Percentiles rank a stretch among this genome's conserved stretches.
Evolutionary conservation across 73 alveolate species (phyloP).

Genomic region (Tetrahymena elliotti): DNA sequence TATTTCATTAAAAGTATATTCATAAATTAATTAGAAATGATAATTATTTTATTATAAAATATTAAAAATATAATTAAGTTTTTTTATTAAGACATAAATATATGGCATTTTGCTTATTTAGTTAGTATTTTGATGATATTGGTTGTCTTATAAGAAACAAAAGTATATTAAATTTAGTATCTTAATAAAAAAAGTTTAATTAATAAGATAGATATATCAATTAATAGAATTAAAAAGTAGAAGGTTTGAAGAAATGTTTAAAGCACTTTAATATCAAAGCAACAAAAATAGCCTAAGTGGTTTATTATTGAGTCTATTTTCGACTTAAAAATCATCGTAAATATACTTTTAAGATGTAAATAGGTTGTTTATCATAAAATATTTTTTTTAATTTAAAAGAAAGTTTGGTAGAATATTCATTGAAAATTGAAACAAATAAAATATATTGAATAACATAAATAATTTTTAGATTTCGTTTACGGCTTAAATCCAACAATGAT

Average conservation of each 20-base stretch:
- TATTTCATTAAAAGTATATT: no score
- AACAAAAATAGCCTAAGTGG: not conserved
- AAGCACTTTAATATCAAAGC: not conserved
- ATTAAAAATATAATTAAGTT: no score
- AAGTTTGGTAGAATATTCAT: not conserved
- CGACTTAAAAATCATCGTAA: not conserved
- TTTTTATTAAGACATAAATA: no score
- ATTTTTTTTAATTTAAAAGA: not conserved
- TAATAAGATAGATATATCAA: not conserved
- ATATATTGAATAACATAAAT: not conserved
- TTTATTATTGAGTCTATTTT: not conserved
- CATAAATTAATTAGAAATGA: no score
- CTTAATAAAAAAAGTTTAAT: not conserved
- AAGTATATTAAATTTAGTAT: no score
- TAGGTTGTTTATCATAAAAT: not conserved
- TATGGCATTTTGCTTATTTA: not conserved
- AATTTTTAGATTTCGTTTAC: slow-evolving; percentile 35
- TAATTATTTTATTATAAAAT: no score
- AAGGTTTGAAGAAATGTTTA: not conserved
- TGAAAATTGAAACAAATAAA: not conserved
- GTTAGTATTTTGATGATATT: not conserved
- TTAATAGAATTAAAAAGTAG: not conserved
- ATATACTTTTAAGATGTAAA: not conserved
- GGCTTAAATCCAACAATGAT: slow-evolving; percentile 73
- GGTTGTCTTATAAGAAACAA: not conserved